Evolutionary conservation across 441 rosid species (phyloP).

Genomic region (Arabidopsis lyrata): DNA sequence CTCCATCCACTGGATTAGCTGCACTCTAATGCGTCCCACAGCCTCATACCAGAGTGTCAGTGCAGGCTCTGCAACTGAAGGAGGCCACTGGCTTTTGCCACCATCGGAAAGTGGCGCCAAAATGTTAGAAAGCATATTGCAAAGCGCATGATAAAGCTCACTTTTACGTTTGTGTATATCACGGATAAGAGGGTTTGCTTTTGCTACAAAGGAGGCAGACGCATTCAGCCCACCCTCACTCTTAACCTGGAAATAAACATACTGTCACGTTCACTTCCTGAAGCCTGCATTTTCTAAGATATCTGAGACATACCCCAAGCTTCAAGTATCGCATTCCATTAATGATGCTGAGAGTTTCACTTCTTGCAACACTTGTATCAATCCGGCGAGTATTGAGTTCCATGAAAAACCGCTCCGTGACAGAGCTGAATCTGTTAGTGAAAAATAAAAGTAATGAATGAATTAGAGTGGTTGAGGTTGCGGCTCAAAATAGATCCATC

Average conservation of each 20-base stretch:
- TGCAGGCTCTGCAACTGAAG: constrained; percentile 94
- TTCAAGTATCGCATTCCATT: constrained; percentile 99
- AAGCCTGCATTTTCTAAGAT: constrained; percentile 32
- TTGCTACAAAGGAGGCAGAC: constrained; percentile 97
- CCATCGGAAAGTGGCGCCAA: constrained; percentile 97
- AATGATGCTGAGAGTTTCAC: constrained; percentile 93
- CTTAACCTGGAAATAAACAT: constrained; percentile 70
- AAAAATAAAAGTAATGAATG: constrained; percentile 27
- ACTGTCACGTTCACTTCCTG: constrained; percentile 45
- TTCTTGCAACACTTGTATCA: constrained; percentile 87
- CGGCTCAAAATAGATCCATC: constrained; percentile 22
- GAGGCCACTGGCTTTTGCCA: constrained; percentile 99
- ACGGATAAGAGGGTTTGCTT: constrained; percentile 96
- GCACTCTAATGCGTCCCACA: constrained; percentile 89
- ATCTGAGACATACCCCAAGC: constrained; percentile 81
- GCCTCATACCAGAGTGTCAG: constrained; percentile 97
- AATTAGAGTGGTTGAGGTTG: constrained; percentile 30
- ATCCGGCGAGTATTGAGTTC: constrained; percentile 90
- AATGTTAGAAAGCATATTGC: constrained; percentile 98
- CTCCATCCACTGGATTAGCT: constrained; percentile 97
- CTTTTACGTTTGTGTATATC: constrained; percentile 95
- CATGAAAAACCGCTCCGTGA: constrained; percentile 95
- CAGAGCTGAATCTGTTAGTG: constrained; percentile 88
- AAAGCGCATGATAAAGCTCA: constrained; percentile 96
- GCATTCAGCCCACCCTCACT: constrained; percentile 99